These are phyloP conservation scores for Aspergillus homomorphus DNA, from an alignment of 495 filamentous ascomycete species.

Conservation along the genomic window DNA sequence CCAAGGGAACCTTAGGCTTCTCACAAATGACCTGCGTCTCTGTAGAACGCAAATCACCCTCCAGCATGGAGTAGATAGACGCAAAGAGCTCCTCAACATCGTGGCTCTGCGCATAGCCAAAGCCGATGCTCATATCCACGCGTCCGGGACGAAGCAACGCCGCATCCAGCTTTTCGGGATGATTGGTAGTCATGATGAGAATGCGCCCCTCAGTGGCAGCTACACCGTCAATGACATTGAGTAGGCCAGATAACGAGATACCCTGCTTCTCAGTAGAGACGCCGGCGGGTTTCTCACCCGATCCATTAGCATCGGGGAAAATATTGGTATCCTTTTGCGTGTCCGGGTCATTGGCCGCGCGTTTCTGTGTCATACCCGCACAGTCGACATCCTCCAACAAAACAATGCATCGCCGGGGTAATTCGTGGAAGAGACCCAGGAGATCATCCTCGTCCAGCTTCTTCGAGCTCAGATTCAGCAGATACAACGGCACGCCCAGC, in stretches of 20 bases:
- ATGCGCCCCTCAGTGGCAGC: conserved; percentile 72
- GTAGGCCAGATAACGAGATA: conserved; percentile 66
- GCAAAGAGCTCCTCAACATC: conserved; percentile 68
- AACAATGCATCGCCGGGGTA: conserved; percentile 45
- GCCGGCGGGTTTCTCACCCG: not conserved
- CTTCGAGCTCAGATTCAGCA: conserved; percentile 44
- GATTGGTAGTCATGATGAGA: conserved; percentile 84
- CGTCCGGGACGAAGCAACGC: conserved; percentile 75
- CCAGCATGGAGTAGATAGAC: conserved; percentile 59
- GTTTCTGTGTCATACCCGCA: conserved; percentile 56
- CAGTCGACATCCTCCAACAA: conserved; percentile 50
- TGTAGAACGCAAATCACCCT: conserved; percentile 23
- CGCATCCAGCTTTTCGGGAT: conserved; percentile 69
- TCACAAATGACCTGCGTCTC: not conserved
- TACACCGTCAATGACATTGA: conserved; percentile 82
- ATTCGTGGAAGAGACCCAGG: conserved; percentile 61
- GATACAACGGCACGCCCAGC: conserved; percentile 44
- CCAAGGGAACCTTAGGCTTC: not conserved
- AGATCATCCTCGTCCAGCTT: conserved; percentile 63
- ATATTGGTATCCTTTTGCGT: conserved; percentile 3
- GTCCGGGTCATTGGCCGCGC: conserved; percentile 13
- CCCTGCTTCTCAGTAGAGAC: conserved; percentile 22
- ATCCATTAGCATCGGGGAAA: not conserved
- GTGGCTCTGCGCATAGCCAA: conserved; percentile 58
- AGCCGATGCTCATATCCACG: conserved; percentile 71